Evolutionary conservation across 2,329 filamentous ascomycete genomes (phyloP).

Genomic region (Fusarium equiseti): DNA sequence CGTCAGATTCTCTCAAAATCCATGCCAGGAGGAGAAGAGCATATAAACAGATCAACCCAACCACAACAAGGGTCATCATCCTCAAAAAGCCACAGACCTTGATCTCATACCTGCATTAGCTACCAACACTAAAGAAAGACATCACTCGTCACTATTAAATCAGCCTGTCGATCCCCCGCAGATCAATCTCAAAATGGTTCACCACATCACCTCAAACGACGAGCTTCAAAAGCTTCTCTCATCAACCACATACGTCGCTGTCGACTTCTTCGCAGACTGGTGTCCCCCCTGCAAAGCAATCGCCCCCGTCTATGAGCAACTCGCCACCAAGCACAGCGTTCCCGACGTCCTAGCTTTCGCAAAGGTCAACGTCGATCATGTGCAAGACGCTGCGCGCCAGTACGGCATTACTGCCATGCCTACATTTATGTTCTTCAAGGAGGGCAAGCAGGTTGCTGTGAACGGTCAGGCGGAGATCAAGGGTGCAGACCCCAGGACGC

Average conservation of each 20-base stretch:
- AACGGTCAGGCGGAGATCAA: conserved; percentile 50
- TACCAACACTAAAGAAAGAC: background rate
- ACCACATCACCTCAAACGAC: conserved; percentile 48
- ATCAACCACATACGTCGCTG: conserved; percentile 56
- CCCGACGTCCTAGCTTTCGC: conserved; percentile 76
- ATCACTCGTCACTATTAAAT: background rate
- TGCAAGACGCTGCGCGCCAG: conserved; percentile 78
- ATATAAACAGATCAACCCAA: conserved; percentile 23
- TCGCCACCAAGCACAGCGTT: conserved; percentile 47
- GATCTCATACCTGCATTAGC: background rate
- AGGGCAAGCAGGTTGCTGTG: conserved; percentile 53
- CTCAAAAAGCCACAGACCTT: background rate
- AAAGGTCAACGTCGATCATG: conserved; percentile 92
- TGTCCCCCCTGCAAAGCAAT: conserved; percentile 64
- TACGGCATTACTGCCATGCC: conserved; percentile 92
- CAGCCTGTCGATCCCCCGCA: conserved; percentile 2
- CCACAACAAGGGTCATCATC: background rate
- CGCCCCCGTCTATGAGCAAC: conserved; percentile 57
- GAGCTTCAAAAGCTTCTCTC: conserved; percentile 56
- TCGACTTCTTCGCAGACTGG: conserved; percentile 66
- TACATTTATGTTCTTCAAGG: conserved; percentile 89
- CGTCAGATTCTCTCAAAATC: conserved; percentile 37
- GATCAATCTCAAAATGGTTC: conserved; percentile 42
- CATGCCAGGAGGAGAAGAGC: conserved; percentile 21
- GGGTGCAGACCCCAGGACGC: conserved; percentile 50